Conservation (phyloP, 176 grass and related monocot species). For the Ensete glaucum region DNA sequence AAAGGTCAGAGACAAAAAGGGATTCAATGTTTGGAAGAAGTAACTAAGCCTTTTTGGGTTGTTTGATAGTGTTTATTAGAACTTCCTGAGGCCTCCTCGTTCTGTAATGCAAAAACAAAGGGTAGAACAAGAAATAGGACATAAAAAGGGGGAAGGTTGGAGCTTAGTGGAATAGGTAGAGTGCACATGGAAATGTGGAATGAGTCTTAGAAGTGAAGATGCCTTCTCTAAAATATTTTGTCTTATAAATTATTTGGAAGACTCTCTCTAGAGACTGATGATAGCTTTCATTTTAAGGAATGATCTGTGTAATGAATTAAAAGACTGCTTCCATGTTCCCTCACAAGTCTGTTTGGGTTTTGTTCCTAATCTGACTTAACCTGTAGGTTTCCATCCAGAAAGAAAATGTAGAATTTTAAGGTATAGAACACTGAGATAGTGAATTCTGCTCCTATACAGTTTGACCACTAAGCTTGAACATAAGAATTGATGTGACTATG, state of each 20-base stretch:
- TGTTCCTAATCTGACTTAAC: neutral
- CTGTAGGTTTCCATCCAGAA: too few species aligned
- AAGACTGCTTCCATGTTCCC: neutral
- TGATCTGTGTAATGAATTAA: conserved; percentile 3
- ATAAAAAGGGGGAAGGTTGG: neutral
- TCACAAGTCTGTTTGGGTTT: conserved; percentile 2
- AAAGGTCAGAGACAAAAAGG: neutral
- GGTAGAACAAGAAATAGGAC: neutral
- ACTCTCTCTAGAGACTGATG: neutral
- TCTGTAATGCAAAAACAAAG: neutral
- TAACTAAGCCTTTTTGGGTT: neutral
- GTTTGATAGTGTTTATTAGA: too few species aligned
- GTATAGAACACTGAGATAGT: too few species aligned
- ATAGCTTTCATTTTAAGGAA: neutral
- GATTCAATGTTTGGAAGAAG: neutral
- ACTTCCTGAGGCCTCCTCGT: too few species aligned
- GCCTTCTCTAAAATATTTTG: conserved; percentile 5
- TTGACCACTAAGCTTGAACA: too few species aligned
- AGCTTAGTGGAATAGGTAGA: neutral
- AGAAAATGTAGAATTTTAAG: too few species aligned
- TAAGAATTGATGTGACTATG: too few species aligned
- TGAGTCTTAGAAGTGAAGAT: conserved; percentile 4
- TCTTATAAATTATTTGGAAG: neutral
- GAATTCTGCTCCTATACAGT: too few species aligned
- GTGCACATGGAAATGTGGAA: neutral